Base-by-base conservation (phyloP, 768 basidiomycete genomes). In the Hericium rajendrae region DNA sequence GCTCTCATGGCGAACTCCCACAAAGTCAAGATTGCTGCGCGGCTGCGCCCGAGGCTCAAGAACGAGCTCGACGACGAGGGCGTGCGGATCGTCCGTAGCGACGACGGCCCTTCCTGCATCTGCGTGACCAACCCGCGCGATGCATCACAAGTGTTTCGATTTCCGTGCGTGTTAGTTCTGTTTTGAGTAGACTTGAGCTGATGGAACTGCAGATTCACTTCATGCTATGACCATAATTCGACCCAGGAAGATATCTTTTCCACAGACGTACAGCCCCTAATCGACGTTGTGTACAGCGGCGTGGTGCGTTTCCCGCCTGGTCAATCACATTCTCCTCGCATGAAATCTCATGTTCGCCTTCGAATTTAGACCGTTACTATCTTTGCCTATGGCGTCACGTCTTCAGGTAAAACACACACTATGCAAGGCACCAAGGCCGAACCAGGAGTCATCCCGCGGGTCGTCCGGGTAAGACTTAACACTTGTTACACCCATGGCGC, bases 321-420 rank as follows among this genome's bases (percentile, higher is more conserved):
- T 15, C 43, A n/a, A 32, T 24, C 38, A 24, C 51, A 28, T 15
- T 15, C 38, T 38, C 20, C 50, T n/a, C n/a, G 13, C 38, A 6
- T 13, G 16, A 38, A 41, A 32, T 32, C 24, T 40, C 51, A 38
- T 16, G 50, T 40, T 26, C 11, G 32, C 20, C 28, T 15, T 16
- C 18, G 56, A 5, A 28, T 32, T 12, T 38, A 91, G 88, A 91
- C 86, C 0, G 84, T 91, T 3, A 93, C 91, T 10, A 83, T 94
- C 15, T 93, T 94, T 61, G 88, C 90, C 1, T 94, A 94, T 70
- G 92, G 92, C 6, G 91, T 93, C 12, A 94, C 91, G 10, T 91
- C 89, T 1, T 91, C 88, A 5, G 92, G 91, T 16, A 94, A 93
- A 74, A 94, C 91, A 0, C 83, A 92, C 69, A 95, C 93, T 0